Evolutionary conservation across 495 filamentous ascomycete genomes (phyloP).

Genomic region (Trichoderma virens): DNA sequence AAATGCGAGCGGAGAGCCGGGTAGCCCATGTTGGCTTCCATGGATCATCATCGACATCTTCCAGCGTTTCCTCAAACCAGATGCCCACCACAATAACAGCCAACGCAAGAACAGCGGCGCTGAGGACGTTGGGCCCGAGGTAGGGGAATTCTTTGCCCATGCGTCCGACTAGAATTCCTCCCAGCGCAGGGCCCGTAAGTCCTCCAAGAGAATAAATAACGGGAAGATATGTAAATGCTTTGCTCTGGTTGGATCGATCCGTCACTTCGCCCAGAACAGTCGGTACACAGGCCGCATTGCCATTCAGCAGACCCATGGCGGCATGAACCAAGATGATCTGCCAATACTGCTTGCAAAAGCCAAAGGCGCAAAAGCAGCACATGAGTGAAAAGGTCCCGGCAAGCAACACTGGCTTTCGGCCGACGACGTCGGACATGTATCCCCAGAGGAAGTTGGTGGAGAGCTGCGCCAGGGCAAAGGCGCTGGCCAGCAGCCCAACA

Average conservation of each 20-base stretch:
- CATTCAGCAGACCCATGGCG: constrained; percentile 87
- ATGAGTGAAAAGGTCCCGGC: constrained; percentile 77
- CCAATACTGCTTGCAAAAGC: constrained; percentile 72
- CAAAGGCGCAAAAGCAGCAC: constrained; percentile 76
- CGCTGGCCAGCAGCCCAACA: constrained; percentile 79
- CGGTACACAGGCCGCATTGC: constrained; percentile 77
- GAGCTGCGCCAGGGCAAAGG: constrained; percentile 89
- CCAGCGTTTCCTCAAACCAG: constrained; percentile 83
- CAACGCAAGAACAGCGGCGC: constrained; percentile 58
- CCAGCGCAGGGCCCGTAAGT: constrained; percentile 84
- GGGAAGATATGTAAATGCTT: constrained; percentile 85
- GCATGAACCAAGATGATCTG: constrained; percentile 81
- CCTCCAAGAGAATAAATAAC: constrained; percentile 89
- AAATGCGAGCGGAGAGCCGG: neutral
- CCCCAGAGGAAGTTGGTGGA: constrained; percentile 93
- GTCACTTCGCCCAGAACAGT: constrained; percentile 94
- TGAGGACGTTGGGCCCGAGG: constrained; percentile 72
- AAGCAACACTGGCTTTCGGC: constrained; percentile 88
- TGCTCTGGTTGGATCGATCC: constrained; percentile 85
- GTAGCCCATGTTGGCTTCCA: constrained; percentile 7
- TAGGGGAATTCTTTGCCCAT: constrained; percentile 61
- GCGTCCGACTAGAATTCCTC: constrained; percentile 68
- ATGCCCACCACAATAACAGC: constrained; percentile 66
- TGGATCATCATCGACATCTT: constrained; percentile 47
- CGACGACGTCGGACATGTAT: constrained; percentile 78